phyloP scores from a whole-genome alignment of 495 filamentous ascomycete genomes.

The Daldinia bambusicola region DNA sequence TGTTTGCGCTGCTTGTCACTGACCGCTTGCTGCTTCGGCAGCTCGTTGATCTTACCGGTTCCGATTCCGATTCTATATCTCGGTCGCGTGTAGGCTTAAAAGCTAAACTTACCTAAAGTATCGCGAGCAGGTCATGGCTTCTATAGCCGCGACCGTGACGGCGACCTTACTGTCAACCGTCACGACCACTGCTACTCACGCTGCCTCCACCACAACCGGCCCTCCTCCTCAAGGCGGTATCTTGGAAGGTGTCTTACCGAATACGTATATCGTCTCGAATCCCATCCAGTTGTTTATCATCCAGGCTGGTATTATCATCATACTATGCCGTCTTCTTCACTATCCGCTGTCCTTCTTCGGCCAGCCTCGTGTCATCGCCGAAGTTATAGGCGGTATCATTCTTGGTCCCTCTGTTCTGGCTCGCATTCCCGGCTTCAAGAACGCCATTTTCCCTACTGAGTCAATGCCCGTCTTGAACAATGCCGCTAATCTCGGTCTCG shows the following conservation, averaged over 20 bases:
- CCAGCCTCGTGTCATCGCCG: slow-evolving; percentile 93
- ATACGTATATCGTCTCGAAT: slow-evolving; percentile 57
- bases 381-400: slow-evolving; percentile 93
- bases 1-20: neutral
- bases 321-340: slow-evolving; percentile 82
- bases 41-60: slow-evolving; percentile 10
- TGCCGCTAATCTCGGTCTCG: slow-evolving; percentile 88
- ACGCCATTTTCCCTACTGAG: slow-evolving; percentile 77
- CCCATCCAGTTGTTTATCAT: slow-evolving; percentile 96
- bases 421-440: slow-evolving; percentile 81
- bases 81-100: slow-evolving; percentile 15
- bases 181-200: slow-evolving; percentile 22
- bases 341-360: slow-evolving; percentile 84
- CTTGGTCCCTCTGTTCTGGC: slow-evolving; percentile 89
- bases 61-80: neutral
- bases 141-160: slow-evolving; percentile 31
- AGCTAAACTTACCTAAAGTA: neutral
- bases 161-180: slow-evolving; percentile 42
- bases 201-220: slow-evolving; percentile 27
- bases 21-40: slow-evolving; percentile 13
- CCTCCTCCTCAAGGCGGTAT: slow-evolving; percentile 44
- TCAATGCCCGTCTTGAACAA: slow-evolving; percentile 81
- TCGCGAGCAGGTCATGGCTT: slow-evolving; percentile 19
- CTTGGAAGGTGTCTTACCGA: slow-evolving; percentile 46
- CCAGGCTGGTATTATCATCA: slow-evolving; percentile 90